phyloP scores from a whole-genome alignment of 2,329 filamentous ascomycete genomes.

The Fusarium sp. region DNA sequence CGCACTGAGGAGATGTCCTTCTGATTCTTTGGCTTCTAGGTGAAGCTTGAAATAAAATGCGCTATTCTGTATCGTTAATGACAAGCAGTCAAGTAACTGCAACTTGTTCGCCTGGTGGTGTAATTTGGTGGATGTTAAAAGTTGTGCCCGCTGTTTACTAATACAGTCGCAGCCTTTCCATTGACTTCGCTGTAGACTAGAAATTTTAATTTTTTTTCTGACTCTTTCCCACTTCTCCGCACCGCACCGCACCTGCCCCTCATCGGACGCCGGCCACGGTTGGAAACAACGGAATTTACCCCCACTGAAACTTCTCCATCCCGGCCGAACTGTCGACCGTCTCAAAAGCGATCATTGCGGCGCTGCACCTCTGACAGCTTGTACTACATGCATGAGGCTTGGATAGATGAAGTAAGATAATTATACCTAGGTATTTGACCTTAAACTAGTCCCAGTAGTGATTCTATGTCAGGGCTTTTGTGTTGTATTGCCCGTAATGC shows the following conservation, averaged over 20 bases:
- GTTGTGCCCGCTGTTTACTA: conserved; percentile 39
- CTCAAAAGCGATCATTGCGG: conserved; percentile 4
- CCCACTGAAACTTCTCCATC: conserved; percentile 15
- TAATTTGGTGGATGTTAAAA: conserved; percentile 30
- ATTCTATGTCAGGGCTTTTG: not conserved
- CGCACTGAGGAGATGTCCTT: conserved; percentile 4
- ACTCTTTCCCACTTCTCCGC: conserved; percentile 30
- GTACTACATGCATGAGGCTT: not conserved
- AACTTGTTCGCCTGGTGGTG: not conserved
- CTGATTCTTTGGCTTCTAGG: not conserved
- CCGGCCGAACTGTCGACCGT: conserved; percentile 11
- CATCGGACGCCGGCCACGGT: conserved; percentile 29
- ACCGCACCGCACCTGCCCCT: conserved; percentile 24
- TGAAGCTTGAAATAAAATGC: not conserved
- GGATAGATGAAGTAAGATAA: not conserved
- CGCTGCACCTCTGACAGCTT: conserved; percentile 5
- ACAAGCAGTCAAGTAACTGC: not conserved
- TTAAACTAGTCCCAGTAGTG: not conserved
- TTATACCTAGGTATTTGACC: not conserved
- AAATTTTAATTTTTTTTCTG: conserved; percentile 7
- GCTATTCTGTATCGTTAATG: not conserved
- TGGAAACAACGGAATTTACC: conserved; percentile 22
- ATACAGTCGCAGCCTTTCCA: conserved; percentile 34
- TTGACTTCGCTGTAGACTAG: conserved; percentile 14
- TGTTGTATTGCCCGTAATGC: not conserved